Conservation (phyloP, 352 stramenopile genomes). For the Globisporangium nunn region DNA sequence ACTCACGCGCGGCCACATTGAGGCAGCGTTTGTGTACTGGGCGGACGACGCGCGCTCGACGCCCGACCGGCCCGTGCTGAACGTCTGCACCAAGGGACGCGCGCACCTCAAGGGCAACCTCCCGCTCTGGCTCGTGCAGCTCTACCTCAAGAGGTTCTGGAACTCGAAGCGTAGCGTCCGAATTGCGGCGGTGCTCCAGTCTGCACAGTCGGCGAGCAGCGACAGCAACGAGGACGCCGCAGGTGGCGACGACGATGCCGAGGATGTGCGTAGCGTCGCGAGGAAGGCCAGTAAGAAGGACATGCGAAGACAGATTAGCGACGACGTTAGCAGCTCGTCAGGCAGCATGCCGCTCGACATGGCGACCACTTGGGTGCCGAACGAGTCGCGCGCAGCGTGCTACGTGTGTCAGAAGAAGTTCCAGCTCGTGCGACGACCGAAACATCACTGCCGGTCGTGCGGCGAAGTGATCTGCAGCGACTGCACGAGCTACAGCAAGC, state of each 20-base stretch:
- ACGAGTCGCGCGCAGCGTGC: conserved; percentile 43
- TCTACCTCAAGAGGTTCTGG: conserved; percentile 61
- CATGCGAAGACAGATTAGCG: not conserved
- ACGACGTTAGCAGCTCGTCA: not conserved
- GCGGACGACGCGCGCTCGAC: conserved; percentile 25
- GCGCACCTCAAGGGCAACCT: conserved; percentile 56
- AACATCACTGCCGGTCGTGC: conserved; percentile 70
- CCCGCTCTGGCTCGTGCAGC: conserved; percentile 45
- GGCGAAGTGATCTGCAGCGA: conserved; percentile 57
- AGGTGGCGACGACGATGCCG: not conserved
- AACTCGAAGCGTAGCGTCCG: conserved; percentile 19
- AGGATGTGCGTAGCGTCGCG: not conserved
- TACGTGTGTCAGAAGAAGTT: conserved; percentile 61
- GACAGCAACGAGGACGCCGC: not conserved
- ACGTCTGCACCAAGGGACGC: conserved; percentile 53
- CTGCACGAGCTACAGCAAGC: conserved; percentile 30
- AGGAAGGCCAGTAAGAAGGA: not conserved
- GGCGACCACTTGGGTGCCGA: conserved; percentile 50
- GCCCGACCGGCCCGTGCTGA: conserved; percentile 21
- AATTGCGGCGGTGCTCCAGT: conserved; percentile 12
- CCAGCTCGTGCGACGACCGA: conserved; percentile 41
- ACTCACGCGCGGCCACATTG: conserved; percentile 54
- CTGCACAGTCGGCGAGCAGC: not conserved
- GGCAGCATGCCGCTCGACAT: conserved; percentile 35
- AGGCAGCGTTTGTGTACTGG: conserved; percentile 65